phyloP scores from a whole-genome alignment of 495 filamentous ascomycete species.

The Talaromyces stipitatus region DNA sequence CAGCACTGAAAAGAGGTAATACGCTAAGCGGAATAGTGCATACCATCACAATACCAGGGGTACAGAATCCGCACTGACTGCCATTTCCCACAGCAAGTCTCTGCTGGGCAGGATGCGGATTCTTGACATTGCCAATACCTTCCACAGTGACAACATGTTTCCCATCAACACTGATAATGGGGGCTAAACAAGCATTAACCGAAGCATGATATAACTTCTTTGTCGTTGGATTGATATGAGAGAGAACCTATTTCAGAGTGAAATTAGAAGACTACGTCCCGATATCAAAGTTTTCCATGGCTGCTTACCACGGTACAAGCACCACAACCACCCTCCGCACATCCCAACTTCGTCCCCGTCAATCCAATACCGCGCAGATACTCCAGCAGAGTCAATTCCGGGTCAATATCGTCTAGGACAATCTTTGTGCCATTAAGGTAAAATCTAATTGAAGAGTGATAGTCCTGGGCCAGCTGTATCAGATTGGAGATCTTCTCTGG shows the following conservation, averaged over 20 bases:
- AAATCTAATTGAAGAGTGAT: constrained; percentile 68
- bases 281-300: constrained; percentile 28
- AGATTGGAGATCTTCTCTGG: constrained; percentile 37
- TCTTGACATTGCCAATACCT: constrained; percentile 86
- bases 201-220: constrained; percentile 75
- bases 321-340: constrained; percentile 93
- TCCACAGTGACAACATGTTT: constrained; percentile 99
- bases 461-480: constrained; percentile 50
- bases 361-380: constrained; percentile 86
- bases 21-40: not conserved
- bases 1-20: not conserved
- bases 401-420: constrained; percentile 71
- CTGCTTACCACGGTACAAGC: constrained; percentile 81
- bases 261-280: constrained; percentile 17
- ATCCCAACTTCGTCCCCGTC: constrained; percentile 69
- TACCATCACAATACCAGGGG: constrained; percentile 94
- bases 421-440: constrained; percentile 96
- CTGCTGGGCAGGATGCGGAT: constrained; percentile 87
- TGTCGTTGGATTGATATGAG: constrained; percentile 86
- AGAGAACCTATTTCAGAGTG: constrained; percentile 53
- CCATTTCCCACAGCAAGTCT: constrained; percentile 64
- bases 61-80: constrained; percentile 78
- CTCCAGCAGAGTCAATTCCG: constrained; percentile 87
- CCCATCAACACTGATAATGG: constrained; percentile 85
- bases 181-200: constrained; percentile 88